These are phyloP conservation scores for Ormosia semicastrata DNA, from an alignment of 306 rosid genomes.

Conservation along the genomic window DNA sequence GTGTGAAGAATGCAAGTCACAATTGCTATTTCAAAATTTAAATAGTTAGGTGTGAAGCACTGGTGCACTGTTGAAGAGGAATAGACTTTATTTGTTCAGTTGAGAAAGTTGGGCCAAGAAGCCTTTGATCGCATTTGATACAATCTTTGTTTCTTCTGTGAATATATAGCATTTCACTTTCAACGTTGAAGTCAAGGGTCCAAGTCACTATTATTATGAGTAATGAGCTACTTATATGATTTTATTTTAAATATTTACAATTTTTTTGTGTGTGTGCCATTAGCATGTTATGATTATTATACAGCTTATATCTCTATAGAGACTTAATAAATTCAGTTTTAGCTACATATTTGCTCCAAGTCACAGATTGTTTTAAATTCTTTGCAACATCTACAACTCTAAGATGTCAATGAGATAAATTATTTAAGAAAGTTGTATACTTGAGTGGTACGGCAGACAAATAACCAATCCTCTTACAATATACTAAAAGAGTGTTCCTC, in stretches of 20 bases:
- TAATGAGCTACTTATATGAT: neutral
- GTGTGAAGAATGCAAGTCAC: neutral
- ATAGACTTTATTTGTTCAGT: neutral
- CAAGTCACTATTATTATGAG: neutral
- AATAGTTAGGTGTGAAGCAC: neutral
- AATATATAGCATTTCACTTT: conserved; percentile 1
- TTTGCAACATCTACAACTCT: neutral
- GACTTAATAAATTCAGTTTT: neutral
- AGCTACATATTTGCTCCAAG: neutral
- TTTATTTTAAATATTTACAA: neutral
- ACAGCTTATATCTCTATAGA: neutral
- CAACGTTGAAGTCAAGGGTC: neutral
- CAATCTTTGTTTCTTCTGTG: neutral
- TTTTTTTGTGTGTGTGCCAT: neutral
- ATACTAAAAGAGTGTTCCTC: neutral
- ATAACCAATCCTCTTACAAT: neutral
- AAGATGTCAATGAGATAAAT: neutral
- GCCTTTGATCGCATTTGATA: neutral
- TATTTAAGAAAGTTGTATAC: neutral
- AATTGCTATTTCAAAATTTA: neutral
- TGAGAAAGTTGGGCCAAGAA: neutral
- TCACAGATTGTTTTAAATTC: neutral
- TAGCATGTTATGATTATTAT: neutral
- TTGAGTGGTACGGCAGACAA: neutral
- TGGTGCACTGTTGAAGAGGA: neutral